Conservation (phyloP, 306 rosid species). For the Ziziphus jujuba region DNA sequence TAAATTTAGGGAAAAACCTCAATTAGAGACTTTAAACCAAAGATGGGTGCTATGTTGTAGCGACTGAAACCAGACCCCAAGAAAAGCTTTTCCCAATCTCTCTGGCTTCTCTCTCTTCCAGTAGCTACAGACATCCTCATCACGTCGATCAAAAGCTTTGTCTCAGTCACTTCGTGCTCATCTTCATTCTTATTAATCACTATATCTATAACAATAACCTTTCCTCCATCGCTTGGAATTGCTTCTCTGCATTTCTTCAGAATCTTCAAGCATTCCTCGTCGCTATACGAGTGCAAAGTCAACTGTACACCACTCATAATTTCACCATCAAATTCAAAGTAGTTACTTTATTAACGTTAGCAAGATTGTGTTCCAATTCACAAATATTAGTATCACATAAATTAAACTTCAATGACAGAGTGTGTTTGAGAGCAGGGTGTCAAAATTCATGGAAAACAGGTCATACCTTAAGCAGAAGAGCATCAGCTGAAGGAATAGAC, state of each 20-base stretch:
- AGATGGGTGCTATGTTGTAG: conserved; percentile 36
- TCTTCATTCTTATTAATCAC: conserved; percentile 38
- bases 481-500: conserved; percentile 48
- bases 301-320: conserved; percentile 22
- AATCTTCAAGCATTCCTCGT: conserved; percentile 42
- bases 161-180: conserved; percentile 24
- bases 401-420: too few species aligned
- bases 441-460: too few species aligned
- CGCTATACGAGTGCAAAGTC: conserved; percentile 40
- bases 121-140: conserved; percentile 36
- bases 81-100: conserved; percentile 58
- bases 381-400: too few species aligned
- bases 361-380: too few species aligned
- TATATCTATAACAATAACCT: conserved; percentile 52
- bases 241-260: conserved; percentile 55
- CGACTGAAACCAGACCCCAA: conserved; percentile 46
- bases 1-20: conserved; percentile 45
- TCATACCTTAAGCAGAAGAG: conserved; percentile 48
- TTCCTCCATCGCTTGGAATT: conserved; percentile 39
- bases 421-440: too few species aligned
- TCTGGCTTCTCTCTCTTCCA: conserved; percentile 50
- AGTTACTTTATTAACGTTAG: too few species aligned
- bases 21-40: conserved; percentile 52
- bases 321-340: too few species aligned
- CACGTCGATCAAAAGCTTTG: conserved; percentile 43